Percentiles rank a stretch among this genome's conserved stretches.
Evolutionary conservation across 768 basidiomycete genomes (phyloP).

Genomic region (Phallus indusiatus): DNA sequence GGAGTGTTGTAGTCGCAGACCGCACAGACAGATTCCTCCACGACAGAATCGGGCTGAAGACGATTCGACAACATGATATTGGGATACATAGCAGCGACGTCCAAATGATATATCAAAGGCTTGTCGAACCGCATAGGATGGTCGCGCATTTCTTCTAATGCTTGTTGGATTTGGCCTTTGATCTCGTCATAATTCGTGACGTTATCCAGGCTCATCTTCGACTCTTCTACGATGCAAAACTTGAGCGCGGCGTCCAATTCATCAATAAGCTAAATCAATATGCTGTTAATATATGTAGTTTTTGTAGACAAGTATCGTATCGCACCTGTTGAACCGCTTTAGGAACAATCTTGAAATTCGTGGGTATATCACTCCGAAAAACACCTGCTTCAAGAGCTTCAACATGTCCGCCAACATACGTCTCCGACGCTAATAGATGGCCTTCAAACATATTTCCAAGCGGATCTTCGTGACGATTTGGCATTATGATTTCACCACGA

Average conservation of each 20-base stretch:
- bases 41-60: slow-evolving; percentile 94
- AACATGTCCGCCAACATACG: slow-evolving; percentile 98
- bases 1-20: slow-evolving; percentile 98
- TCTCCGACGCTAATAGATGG: slow-evolving; percentile 93
- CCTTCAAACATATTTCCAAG: slow-evolving; percentile 92
- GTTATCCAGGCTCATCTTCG: slow-evolving; percentile 61
- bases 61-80: slow-evolving; percentile 99
- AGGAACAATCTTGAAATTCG: slow-evolving; percentile 93
- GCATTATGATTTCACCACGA: slow-evolving; percentile 89
- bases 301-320: background rate
- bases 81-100: slow-evolving; percentile 99
- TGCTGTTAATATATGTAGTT: background rate
- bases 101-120: slow-evolving; percentile 95
- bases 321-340: slow-evolving; percentile 72
- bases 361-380: slow-evolving; percentile 90
- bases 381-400: slow-evolving; percentile 98
- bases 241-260: slow-evolving; percentile 87
- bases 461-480: slow-evolving; percentile 90
- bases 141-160: slow-evolving; percentile 86
- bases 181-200: slow-evolving; percentile 96
- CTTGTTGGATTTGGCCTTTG: slow-evolving; percentile 63
- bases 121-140: slow-evolving; percentile 81
- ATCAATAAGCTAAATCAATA: slow-evolving; percentile 62
- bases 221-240: slow-evolving; percentile 86
- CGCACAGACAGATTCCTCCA: slow-evolving; percentile 92